A percentile compares a stretch with the other conserved stretches of the same genome.
Conservation (phyloP, 257 asterid species). For the Leonotis leonurus region DNA sequence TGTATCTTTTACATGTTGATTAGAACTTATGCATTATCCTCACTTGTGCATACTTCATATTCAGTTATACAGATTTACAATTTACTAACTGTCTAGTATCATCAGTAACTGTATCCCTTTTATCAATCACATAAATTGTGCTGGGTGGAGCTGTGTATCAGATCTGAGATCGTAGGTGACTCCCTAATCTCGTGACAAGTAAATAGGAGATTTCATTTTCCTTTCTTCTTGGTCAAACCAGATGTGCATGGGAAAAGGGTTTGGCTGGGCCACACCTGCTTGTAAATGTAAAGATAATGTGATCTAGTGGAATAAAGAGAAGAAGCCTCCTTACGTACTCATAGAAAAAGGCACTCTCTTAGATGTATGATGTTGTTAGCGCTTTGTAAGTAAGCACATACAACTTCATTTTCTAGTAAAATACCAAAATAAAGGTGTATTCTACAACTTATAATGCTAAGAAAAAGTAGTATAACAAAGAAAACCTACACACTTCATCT, state of each 20-base stretch:
- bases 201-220: not conserved
- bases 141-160: not conserved
- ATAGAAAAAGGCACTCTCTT: not conserved
- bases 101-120: conserved; percentile 5
- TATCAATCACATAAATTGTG: not conserved
- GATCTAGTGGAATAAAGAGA: not conserved
- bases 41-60: not conserved
- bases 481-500: not conserved
- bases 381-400: not conserved
- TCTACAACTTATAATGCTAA: not conserved
- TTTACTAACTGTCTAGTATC: not conserved
- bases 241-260: not conserved
- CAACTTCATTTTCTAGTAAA: not conserved
- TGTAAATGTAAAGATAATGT: not conserved
- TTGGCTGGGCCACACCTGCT: not conserved
- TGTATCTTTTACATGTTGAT: not conserved
- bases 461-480: not conserved
- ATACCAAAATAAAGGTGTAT: not conserved
- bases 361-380: not conserved
- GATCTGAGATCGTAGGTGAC: not conserved
- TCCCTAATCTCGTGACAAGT: not conserved
- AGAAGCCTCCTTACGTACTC: not conserved
- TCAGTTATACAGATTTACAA: not conserved
- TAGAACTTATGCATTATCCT: not conserved
- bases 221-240: conserved; percentile 1